Evolutionary conservation across 2,329 filamentous ascomycete genomes (phyloP).

Genomic region (Tolypocladium paradoxum): DNA sequence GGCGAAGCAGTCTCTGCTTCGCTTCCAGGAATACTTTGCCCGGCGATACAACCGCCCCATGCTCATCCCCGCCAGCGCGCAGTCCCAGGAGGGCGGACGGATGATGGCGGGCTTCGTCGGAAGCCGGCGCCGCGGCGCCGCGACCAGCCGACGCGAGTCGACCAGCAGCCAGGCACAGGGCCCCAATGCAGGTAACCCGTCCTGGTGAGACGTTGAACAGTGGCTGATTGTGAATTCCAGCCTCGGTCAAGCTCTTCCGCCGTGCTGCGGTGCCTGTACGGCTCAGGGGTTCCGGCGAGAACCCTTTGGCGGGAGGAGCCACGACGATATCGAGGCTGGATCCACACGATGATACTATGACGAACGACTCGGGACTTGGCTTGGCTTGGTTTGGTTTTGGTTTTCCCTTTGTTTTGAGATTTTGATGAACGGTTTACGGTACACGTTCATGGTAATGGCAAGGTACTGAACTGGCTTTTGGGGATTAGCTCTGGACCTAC

Average conservation of each 20-base stretch:
- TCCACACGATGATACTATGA: constrained; percentile 1
- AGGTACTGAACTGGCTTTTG: neutral
- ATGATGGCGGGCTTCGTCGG: constrained; percentile 19
- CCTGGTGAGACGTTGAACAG: neutral
- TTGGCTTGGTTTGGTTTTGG: neutral
- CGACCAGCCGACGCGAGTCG: neutral
- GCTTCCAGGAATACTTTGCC: constrained; percentile 41
- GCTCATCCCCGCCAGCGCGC: constrained; percentile 28
- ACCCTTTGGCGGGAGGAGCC: constrained; percentile 1
- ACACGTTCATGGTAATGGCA: neutral
- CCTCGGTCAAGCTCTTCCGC: neutral
- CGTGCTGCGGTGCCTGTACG: neutral
- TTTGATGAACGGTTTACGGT: neutral
- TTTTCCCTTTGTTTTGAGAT: neutral
- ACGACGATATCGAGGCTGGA: neutral
- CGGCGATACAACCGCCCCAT: constrained; percentile 22
- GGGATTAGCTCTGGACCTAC: neutral
- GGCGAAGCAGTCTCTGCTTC: constrained; percentile 33
- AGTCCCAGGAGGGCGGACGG: constrained; percentile 17
- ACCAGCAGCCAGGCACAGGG: neutral
- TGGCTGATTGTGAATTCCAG: neutral
- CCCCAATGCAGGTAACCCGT: neutral
- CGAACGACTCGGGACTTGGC: neutral
- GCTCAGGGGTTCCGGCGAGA: neutral
- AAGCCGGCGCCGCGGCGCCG: neutral